A percentile compares a stretch with the other conserved stretches of the same genome.
These are phyloP conservation scores for Pugionium cornutum DNA, from an alignment of 345 rosid genomes.

Conservation along the genomic window DNA sequence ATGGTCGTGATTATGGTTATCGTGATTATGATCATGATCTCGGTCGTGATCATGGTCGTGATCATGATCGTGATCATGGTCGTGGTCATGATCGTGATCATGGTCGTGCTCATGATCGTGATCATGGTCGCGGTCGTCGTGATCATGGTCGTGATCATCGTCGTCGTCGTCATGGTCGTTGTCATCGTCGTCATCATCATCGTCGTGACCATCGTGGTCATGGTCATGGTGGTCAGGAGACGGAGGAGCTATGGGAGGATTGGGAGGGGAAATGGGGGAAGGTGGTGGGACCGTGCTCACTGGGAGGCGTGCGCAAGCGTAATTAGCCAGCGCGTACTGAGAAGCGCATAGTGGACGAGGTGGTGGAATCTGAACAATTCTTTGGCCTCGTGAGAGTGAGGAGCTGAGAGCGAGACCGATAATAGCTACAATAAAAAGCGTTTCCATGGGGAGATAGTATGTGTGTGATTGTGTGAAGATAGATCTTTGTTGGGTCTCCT, in stretches of 20 bases:
- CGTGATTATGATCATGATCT: conserved; percentile 10
- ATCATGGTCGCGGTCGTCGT: not conserved
- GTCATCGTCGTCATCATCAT: conserved; percentile 11
- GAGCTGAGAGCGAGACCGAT: conserved; percentile 13
- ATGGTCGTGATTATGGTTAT: not conserved
- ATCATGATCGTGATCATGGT: not conserved
- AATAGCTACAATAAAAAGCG: conserved; percentile 24
- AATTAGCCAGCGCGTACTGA: conserved; percentile 64
- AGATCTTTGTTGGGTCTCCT: conserved; percentile 21
- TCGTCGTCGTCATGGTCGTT: conserved; percentile 21
- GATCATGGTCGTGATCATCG: not conserved
- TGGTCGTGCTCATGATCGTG: not conserved
- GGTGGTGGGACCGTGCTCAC: conserved; percentile 36
- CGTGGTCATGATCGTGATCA: not conserved
- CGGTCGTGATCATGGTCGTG: not conserved
- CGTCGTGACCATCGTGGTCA: not conserved
- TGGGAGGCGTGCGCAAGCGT: conserved; percentile 60
- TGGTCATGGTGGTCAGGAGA: conserved; percentile 23
- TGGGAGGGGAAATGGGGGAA: conserved; percentile 26
- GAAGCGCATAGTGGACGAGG: conserved; percentile 64
- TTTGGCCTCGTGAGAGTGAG: conserved; percentile 32
- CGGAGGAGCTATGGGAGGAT: conserved; percentile 14
- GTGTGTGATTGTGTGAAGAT: conserved; percentile 7
- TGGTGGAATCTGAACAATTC: conserved; percentile 34
- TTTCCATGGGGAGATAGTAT: conserved; percentile 18